Evolutionary conservation across 2,329 filamentous ascomycete genomes (phyloP).

Genomic region (Lasiodiplodia hormozganensis): DNA sequence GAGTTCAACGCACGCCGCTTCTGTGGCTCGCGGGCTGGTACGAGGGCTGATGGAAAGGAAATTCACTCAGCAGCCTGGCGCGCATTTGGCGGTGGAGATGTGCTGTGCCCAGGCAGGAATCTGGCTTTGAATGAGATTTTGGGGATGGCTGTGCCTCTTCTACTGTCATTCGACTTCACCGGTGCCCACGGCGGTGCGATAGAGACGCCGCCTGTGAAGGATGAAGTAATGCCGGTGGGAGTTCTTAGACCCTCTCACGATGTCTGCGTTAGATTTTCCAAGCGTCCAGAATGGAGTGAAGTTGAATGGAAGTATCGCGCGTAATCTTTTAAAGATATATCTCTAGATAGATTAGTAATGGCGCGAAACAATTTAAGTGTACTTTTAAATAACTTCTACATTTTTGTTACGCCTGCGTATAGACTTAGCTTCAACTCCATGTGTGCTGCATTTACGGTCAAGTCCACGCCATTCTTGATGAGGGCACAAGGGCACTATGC

Average conservation of each 20-base stretch:
- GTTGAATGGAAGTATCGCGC: not conserved
- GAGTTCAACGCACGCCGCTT: slow-evolving; percentile 48
- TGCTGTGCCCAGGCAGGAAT: slow-evolving; percentile 2
- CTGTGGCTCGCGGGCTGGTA: not conserved
- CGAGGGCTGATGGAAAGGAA: not conserved
- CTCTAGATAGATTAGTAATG: too few relatives aligned
- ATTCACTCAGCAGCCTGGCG: not conserved
- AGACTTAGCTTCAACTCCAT: too few relatives aligned
- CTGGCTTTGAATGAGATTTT: not conserved
- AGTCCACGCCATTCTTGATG: too few relatives aligned
- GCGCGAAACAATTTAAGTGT: too few relatives aligned
- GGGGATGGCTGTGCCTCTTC: not conserved
- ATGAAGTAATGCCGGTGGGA: not conserved
- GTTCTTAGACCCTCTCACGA: not conserved
- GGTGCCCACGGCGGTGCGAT: not conserved
- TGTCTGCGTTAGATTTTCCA: not conserved
- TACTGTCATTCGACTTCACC: not conserved
- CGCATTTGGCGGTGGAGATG: slow-evolving; percentile 7
- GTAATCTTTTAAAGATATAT: too few relatives aligned
- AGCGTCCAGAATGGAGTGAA: not conserved
- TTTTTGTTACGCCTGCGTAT: too few relatives aligned
- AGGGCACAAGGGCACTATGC: too few relatives aligned
- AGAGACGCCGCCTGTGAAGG: not conserved
- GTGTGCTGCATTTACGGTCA: too few relatives aligned
- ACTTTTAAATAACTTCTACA: too few relatives aligned